Evolutionary conservation across 2,329 filamentous ascomycete species (phyloP).

Genomic region (Colletotrichum tofieldiae): DNA sequence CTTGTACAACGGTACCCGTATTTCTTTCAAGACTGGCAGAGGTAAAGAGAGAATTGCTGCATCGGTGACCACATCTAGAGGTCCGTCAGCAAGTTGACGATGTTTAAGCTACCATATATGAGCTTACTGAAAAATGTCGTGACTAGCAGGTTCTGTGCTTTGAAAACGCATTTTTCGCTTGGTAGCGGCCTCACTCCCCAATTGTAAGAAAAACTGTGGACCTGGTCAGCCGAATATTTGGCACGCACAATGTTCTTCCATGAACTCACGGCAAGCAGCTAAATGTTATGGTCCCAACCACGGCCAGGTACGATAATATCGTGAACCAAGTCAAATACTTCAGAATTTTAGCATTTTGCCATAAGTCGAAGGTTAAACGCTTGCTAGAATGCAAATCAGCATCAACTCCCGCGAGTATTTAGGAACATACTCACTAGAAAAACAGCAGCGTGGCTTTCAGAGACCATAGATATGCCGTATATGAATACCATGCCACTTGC

Average conservation of each 20-base stretch:
- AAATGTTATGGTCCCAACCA: constrained; percentile 31
- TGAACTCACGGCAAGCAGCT: constrained; percentile 28
- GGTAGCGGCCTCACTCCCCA: constrained; percentile 32
- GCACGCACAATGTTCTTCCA: too few species aligned
- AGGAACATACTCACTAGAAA: constrained; percentile 43
- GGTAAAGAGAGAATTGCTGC: constrained; percentile 28
- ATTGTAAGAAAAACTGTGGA: constrained; percentile 13
- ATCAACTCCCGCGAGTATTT: neutral
- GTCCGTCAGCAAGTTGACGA: neutral
- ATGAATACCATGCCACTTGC: constrained; percentile 58
- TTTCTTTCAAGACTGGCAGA: constrained; percentile 22
- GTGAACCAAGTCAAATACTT: constrained; percentile 29
- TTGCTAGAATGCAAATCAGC: constrained; percentile 31
- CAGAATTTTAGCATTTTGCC: constrained; percentile 42
- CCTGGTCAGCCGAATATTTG: rapidly evolving
- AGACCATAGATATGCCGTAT: constrained; percentile 55
- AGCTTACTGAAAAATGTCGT: constrained; percentile 42
- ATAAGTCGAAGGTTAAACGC: constrained; percentile 49
- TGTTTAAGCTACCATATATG: neutral
- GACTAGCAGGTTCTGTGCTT: constrained; percentile 46
- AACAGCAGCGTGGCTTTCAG: constrained; percentile 51
- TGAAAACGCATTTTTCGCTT: constrained; percentile 44
- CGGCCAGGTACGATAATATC: constrained; percentile 17
- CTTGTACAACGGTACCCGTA: constrained; percentile 25
- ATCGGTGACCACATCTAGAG: constrained; percentile 24